These are phyloP conservation scores for Senna tora DNA, from an alignment of 306 rosid species.

Conservation along the genomic window DNA sequence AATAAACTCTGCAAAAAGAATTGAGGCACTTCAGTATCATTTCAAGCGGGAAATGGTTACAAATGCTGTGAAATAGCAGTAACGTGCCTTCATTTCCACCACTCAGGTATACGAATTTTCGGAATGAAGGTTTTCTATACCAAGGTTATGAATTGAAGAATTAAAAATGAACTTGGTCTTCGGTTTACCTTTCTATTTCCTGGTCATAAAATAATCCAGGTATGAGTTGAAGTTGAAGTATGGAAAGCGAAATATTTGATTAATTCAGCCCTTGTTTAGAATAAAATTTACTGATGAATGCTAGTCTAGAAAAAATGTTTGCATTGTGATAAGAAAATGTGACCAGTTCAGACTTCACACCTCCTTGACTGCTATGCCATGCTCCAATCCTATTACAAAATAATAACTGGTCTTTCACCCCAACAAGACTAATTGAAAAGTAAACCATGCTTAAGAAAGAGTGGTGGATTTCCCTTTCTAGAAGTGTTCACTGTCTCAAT, in stretches of 20 bases:
- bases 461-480: too few relatives aligned
- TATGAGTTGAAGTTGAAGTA: background rate
- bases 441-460: too few relatives aligned
- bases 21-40: background rate
- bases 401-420: background rate
- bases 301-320: background rate
- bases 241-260: background rate
- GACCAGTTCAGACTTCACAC: background rate
- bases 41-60: background rate
- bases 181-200: background rate
- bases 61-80: background rate
- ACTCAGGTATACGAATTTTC: background rate
- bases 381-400: background rate
- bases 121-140: too few relatives aligned
- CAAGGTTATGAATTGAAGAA: background rate
- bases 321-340: background rate
- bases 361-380: background rate
- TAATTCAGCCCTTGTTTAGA: background rate
- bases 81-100: constrained; percentile 1
- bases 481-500: too few relatives aligned
- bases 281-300: background rate
- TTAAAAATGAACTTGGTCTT: background rate
- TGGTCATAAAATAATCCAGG: background rate
- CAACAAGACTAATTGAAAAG: too few relatives aligned
- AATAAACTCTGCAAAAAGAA: background rate